Conservation (phyloP, 2,329 filamentous ascomycete species). For the Phialophora tarda region DNA sequence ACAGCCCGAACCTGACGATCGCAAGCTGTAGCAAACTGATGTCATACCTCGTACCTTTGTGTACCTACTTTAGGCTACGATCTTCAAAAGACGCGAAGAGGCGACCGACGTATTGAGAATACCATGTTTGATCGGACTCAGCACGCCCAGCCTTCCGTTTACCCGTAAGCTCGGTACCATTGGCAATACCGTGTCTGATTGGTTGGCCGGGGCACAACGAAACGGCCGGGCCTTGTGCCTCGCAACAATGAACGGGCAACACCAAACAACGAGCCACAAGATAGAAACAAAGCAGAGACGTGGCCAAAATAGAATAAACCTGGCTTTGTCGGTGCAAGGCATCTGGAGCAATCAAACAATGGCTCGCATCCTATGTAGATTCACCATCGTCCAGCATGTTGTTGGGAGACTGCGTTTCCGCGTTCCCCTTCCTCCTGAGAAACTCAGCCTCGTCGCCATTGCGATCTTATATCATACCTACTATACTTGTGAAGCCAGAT, state of each 20-base stretch:
- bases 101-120: neutral
- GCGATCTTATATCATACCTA: neutral
- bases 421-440: neutral
- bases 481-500: neutral
- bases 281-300: neutral
- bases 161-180: neutral
- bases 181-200: neutral
- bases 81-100: neutral
- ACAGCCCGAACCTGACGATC: slow-evolving; percentile 9
- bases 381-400: neutral
- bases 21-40: slow-evolving; percentile 5
- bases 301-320: neutral
- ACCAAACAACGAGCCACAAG: neutral
- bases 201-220: neutral
- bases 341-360: neutral
- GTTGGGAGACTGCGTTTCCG: neutral
- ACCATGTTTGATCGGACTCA: neutral
- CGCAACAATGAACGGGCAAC: neutral
- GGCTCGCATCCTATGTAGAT: neutral
- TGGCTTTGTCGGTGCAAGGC: neutral
- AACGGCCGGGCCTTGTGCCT: neutral
- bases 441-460: neutral
- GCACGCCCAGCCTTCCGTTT: neutral
- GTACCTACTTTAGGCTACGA: neutral
- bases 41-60: slow-evolving; percentile 1